Evolutionary conservation across 257 asterid genomes (phyloP).

Genomic region (Capsicum pubescens): DNA sequence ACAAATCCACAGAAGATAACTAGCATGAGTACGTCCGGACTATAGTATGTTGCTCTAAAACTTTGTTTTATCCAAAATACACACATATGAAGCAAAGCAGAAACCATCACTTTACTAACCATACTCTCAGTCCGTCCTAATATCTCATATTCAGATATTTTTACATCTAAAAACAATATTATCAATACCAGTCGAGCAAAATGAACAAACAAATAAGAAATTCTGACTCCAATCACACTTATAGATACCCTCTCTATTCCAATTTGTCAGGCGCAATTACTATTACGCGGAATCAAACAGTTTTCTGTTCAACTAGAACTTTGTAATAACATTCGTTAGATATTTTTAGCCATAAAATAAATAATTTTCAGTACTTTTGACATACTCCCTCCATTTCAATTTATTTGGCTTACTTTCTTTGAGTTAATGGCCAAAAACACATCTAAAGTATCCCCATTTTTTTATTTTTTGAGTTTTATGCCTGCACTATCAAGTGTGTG

Average conservation of each 20-base stretch:
- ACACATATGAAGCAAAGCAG: not conserved
- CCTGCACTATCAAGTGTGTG: no score
- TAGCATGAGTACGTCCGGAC: no score
- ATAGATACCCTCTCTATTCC: not conserved
- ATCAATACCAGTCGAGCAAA: not conserved
- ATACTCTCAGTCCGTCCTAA: not conserved
- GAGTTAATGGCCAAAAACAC: no score
- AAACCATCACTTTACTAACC: not conserved
- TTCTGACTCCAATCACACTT: not conserved
- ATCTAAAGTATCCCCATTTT: no score
- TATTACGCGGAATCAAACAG: no score
- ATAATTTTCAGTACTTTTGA: not conserved
- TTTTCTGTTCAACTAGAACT: not conserved
- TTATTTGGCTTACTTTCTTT: no score
- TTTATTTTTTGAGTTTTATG: no score
- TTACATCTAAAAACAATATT: not conserved
- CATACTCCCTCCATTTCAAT: not conserved
- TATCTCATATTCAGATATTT: not conserved
- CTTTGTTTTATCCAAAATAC: not conserved
- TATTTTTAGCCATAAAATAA: not conserved
- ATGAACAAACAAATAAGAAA: not conserved
- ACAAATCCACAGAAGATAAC: not conserved
- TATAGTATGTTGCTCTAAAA: no score
- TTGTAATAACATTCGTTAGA: not conserved
- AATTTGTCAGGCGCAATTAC: not conserved